These are phyloP conservation scores for Arabis hirsuta DNA, from an alignment of 345 rosid species.

Conservation along the genomic window DNA sequence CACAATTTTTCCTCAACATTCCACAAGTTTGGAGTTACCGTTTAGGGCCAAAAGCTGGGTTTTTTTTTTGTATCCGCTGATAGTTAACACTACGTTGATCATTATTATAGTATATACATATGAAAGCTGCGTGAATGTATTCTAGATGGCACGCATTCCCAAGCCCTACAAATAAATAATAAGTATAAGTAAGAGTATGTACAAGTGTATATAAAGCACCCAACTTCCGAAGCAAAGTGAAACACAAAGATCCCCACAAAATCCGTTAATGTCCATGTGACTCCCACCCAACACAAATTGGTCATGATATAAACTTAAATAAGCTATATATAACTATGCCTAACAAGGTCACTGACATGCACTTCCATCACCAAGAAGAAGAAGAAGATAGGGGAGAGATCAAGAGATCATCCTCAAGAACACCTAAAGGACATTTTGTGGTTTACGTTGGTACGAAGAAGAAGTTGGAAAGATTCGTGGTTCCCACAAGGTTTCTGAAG, in stretches of 20 bases:
- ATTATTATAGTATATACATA: not conserved
- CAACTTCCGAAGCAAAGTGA: slow-evolving; percentile 35
- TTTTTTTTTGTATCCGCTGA: too few species aligned
- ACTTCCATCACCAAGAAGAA: slow-evolving; percentile 19
- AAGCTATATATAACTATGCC: slow-evolving; percentile 33
- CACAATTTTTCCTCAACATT: too few species aligned
- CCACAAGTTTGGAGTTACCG: too few species aligned
- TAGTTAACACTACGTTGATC: too few species aligned
- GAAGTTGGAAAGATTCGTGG: slow-evolving; percentile 39
- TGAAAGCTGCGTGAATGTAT: not conserved
- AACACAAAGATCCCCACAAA: slow-evolving; percentile 42
- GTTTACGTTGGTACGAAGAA: slow-evolving; percentile 37
- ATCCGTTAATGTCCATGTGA: slow-evolving; percentile 36
- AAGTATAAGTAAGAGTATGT: not conserved
- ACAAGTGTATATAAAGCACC: slow-evolving; percentile 26
- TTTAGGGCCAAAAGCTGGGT: too few species aligned
- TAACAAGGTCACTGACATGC: slow-evolving; percentile 37
- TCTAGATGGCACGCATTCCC: slow-evolving; percentile 40
- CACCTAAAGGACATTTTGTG: slow-evolving; percentile 45
- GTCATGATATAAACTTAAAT: not conserved
- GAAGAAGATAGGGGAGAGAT: slow-evolving; percentile 10
- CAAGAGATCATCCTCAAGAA: slow-evolving; percentile 17
- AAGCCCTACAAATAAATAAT: slow-evolving; percentile 22
- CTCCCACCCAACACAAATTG: slow-evolving; percentile 20
- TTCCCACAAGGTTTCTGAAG: slow-evolving; percentile 43